phyloP scores from a whole-genome alignment of 768 basidiomycete species.

The Lactarius quietus region DNA sequence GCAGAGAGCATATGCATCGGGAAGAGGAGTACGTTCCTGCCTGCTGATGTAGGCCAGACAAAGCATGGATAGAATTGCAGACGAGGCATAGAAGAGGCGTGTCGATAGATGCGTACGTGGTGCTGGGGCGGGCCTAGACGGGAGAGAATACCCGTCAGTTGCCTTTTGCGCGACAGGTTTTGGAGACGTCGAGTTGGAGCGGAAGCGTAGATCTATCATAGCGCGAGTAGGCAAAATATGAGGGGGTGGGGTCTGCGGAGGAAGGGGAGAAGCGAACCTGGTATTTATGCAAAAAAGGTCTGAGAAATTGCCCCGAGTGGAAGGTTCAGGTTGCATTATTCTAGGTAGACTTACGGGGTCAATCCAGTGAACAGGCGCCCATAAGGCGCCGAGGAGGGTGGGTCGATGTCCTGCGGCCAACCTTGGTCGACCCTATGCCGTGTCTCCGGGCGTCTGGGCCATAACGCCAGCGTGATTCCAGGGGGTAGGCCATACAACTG shows the following conservation, averaged over 20 bases:
- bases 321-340: slow-evolving; percentile 22
- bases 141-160: neutral
- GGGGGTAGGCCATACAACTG: slow-evolving; percentile 7
- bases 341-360: slow-evolving; percentile 22
- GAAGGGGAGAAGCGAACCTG: slow-evolving; percentile 17
- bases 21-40: slow-evolving; percentile 19
- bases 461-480: slow-evolving; percentile 12
- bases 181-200: slow-evolving; percentile 25
- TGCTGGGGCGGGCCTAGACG: neutral
- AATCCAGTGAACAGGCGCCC: slow-evolving; percentile 15
- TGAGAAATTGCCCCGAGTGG: slow-evolving; percentile 23
- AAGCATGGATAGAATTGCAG: slow-evolving; percentile 27
- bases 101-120: slow-evolving; percentile 6
- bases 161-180: slow-evolving; percentile 11
- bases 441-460: slow-evolving; percentile 14
- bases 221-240: slow-evolving; percentile 9
- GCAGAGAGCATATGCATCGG: slow-evolving; percentile 57
- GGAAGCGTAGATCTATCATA: slow-evolving; percentile 26
- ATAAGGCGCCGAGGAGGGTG: slow-evolving; percentile 7
- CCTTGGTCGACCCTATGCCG: slow-evolving; percentile 9
- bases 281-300: slow-evolving; percentile 26
- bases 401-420: slow-evolving; percentile 3
- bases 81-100: slow-evolving; percentile 25
- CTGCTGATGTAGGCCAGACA: slow-evolving; percentile 21
- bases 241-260: neutral